These are phyloP conservation scores for Mycena capillaripes DNA, from an alignment of 768 basidiomycete species.

Conservation along the genomic window DNA sequence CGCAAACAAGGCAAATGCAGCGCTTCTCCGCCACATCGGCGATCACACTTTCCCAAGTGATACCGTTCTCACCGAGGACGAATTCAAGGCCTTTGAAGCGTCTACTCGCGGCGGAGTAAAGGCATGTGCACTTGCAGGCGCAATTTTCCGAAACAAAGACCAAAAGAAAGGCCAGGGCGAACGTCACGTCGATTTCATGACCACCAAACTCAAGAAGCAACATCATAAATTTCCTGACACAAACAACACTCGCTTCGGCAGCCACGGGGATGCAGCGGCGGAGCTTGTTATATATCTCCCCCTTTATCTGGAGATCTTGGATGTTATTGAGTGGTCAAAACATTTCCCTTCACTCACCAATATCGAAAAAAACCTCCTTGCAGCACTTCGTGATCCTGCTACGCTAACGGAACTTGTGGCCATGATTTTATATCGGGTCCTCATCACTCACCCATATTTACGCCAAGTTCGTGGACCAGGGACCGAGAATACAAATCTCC, in stretches of 20 bases:
- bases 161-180: slow-evolving; percentile 43
- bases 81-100: no score
- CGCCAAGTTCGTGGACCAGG: slow-evolving; percentile 16
- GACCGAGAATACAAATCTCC: slow-evolving; percentile 6
- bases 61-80: no score
- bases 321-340: slow-evolving; percentile 37
- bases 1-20: no score
- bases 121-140: no score
- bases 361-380: slow-evolving; percentile 40
- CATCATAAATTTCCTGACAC: slow-evolving; percentile 16
- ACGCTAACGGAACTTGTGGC: slow-evolving; percentile 37
- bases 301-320: slow-evolving; percentile 28
- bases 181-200: slow-evolving; percentile 15
- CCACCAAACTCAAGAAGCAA: background rate
- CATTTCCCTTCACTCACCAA: slow-evolving; percentile 32
- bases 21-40: no score
- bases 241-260: slow-evolving; percentile 13
- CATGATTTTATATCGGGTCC: slow-evolving; percentile 26
- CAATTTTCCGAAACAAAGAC: no score
- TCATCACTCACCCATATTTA: slow-evolving; percentile 40
- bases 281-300: background rate
- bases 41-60: no score
- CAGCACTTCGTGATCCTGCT: slow-evolving; percentile 31
- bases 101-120: no score
- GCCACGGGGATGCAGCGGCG: slow-evolving; percentile 6